These are phyloP conservation scores for Cutaneotrichosporon dermatis DNA, from an alignment of 1,284 basidiomycete species.

Conservation along the genomic window DNA sequence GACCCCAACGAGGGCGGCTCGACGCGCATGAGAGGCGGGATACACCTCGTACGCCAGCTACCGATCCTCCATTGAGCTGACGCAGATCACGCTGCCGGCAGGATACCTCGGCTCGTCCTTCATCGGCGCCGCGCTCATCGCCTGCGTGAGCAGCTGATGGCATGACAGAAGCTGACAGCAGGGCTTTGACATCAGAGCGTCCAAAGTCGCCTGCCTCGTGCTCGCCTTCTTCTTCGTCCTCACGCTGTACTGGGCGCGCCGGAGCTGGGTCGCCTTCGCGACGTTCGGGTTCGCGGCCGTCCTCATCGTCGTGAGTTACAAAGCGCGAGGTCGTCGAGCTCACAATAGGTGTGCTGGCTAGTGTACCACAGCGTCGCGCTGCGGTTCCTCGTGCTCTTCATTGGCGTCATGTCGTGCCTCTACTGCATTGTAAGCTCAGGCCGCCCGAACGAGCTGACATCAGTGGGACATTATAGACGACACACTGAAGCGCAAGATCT, in stretches of 20 bases:
- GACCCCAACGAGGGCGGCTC: constrained; percentile 80
- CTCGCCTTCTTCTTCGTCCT: constrained; percentile 81
- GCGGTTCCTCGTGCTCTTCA: constrained; percentile 71
- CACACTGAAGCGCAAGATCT: constrained; percentile 83
- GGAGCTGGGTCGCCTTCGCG: constrained; percentile 60
- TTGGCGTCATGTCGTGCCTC: constrained; percentile 88
- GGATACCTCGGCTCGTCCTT: constrained; percentile 89
- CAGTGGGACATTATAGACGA: constrained; percentile 86
- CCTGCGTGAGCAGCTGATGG: constrained; percentile 56
- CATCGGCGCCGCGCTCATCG: constrained; percentile 83
- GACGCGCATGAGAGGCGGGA: constrained; percentile 88
- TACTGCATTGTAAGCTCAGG: constrained; percentile 53
- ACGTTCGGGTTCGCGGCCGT: constrained; percentile 45
- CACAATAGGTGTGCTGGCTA: constrained; percentile 68
- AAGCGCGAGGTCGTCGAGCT: not conserved
- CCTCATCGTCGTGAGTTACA: constrained; percentile 37
- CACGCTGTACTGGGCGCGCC: constrained; percentile 80
- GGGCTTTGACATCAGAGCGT: constrained; percentile 86
- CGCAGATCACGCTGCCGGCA: constrained; percentile 56
- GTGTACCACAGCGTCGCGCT: constrained; percentile 60
- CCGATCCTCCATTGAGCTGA: too few relatives aligned
- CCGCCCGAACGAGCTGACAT: constrained; percentile 25
- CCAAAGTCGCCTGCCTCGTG: constrained; percentile 79
- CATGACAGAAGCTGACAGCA: constrained; percentile 6
- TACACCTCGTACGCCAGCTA: constrained; percentile 55